phyloP scores from a whole-genome alignment of 2,329 filamentous ascomycete species.

The Fusarium sp. region DNA sequence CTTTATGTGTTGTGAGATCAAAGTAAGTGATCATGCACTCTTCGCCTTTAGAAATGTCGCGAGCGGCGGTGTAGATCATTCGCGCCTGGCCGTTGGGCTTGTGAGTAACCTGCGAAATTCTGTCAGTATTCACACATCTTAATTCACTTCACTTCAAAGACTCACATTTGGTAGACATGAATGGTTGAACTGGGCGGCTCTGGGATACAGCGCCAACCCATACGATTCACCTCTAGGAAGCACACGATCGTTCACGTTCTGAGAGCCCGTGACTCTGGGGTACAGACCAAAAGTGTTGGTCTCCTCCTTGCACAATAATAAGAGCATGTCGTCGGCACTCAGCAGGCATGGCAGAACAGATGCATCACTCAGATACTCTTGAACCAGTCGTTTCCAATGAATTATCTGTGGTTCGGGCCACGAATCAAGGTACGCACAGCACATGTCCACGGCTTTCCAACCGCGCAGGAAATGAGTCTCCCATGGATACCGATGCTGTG shows the following conservation, averaged over 20 bases:
- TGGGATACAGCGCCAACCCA: slow-evolving; percentile 48
- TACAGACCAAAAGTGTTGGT: slow-evolving; percentile 53
- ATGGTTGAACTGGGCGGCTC: slow-evolving; percentile 52
- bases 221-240: slow-evolving; percentile 46
- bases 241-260: slow-evolving; percentile 23
- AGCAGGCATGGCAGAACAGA: slow-evolving; percentile 31
- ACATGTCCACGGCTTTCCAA: slow-evolving; percentile 49
- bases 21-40: slow-evolving; percentile 52
- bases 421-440: slow-evolving; percentile 50
- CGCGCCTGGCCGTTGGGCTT: slow-evolving; percentile 43
- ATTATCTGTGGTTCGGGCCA: slow-evolving; percentile 48
- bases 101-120: slow-evolving; percentile 41
- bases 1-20: slow-evolving; percentile 39
- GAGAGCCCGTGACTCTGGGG: slow-evolving; percentile 43
- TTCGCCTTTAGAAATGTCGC: slow-evolving; percentile 45
- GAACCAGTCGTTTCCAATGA: slow-evolving; percentile 47
- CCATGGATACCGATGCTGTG: slow-evolving; percentile 12
- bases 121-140: neutral
- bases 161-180: slow-evolving; percentile 52
- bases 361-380: slow-evolving; percentile 44
- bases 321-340: slow-evolving; percentile 42
- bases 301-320: slow-evolving; percentile 51
- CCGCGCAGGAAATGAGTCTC: slow-evolving; percentile 43
- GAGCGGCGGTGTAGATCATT: slow-evolving; percentile 50
- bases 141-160: neutral